Evolutionary conservation across 768 basidiomycete genomes (phyloP).

Genomic region (Lyophyllum decastes): DNA sequence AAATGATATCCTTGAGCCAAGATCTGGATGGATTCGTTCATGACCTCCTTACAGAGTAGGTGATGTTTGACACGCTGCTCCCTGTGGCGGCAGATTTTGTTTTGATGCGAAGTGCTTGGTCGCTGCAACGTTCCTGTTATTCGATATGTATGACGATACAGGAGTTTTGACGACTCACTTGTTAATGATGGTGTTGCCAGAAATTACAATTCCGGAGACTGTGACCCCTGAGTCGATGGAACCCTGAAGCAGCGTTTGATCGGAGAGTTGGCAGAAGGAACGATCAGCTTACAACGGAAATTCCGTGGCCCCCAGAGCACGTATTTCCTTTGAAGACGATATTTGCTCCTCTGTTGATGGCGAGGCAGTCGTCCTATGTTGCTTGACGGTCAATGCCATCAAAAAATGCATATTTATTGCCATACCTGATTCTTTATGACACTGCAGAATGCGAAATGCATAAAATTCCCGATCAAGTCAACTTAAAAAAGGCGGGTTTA

Average conservation of each 20-base stretch:
- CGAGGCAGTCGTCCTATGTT: conserved; percentile 60
- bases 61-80: conserved; percentile 49
- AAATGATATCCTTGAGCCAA: background rate
- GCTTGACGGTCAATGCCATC: background rate
- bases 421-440: conserved; percentile 38
- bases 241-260: conserved; percentile 45
- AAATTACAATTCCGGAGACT: conserved; percentile 50
- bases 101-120: conserved; percentile 65
- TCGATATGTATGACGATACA: background rate
- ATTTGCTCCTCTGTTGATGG: conserved; percentile 45
- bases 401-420: background rate
- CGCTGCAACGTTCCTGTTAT: conserved; percentile 28
- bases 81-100: conserved; percentile 44
- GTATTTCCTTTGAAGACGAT: conserved; percentile 51
- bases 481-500: background rate
- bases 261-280: conserved; percentile 27
- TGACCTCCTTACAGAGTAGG: conserved; percentile 40
- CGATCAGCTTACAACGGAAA: conserved; percentile 56
- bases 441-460: conserved; percentile 14
- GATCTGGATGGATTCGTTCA: background rate
- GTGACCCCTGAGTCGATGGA: conserved; percentile 49
- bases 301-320: conserved; percentile 64
- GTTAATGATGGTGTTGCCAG: conserved; percentile 54
- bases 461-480: background rate
- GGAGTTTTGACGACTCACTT: conserved; percentile 35